phyloP scores from a whole-genome alignment of 202 grass and related monocot species.

The Zizania palustris region DNA sequence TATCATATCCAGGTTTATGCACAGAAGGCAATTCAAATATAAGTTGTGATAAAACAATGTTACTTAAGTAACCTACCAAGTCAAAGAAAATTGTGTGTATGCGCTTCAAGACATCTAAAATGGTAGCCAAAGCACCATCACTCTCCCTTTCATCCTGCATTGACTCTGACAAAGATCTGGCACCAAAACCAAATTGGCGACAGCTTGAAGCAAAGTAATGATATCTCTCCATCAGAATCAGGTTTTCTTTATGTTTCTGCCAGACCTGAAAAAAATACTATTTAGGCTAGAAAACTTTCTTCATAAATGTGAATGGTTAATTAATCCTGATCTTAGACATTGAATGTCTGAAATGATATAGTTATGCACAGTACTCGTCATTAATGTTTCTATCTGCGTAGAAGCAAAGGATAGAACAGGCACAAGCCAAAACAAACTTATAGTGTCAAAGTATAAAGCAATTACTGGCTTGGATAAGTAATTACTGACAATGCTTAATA shows the following conservation, averaged over 20 bases:
- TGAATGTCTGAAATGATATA: background rate
- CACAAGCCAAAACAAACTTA: slow-evolving; percentile 7
- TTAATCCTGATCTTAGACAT: background rate
- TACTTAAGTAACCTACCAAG: slow-evolving; percentile 47
- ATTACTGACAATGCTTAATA: slow-evolving; percentile 25
- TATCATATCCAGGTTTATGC: background rate
- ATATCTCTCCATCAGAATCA: slow-evolving; percentile 94
- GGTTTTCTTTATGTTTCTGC: slow-evolving; percentile 85
- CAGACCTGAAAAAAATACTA: slow-evolving; percentile 64
- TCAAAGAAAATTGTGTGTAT: slow-evolving; percentile 82
- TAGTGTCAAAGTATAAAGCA: background rate
- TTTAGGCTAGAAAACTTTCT: background rate
- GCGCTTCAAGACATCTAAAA: slow-evolving; percentile 76
- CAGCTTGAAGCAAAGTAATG: slow-evolving; percentile 87
- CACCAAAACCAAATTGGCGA: slow-evolving; percentile 53
- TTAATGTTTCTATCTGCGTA: slow-evolving; percentile 7
- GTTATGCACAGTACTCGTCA: background rate
- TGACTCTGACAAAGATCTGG: slow-evolving; percentile 71
- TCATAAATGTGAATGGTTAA: slow-evolving; percentile 16
- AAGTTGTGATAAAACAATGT: background rate
- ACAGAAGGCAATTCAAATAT: background rate
- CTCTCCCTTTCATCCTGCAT: slow-evolving; percentile 84
- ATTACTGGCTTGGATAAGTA: background rate
- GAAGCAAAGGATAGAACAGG: slow-evolving; percentile 2
- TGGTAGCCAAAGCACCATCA: slow-evolving; percentile 73